Percentiles rank a stretch among this genome's conserved stretches.
Conservation (phyloP, 2,329 filamentous ascomycete species). For the Alternaria burnsii region DNA sequence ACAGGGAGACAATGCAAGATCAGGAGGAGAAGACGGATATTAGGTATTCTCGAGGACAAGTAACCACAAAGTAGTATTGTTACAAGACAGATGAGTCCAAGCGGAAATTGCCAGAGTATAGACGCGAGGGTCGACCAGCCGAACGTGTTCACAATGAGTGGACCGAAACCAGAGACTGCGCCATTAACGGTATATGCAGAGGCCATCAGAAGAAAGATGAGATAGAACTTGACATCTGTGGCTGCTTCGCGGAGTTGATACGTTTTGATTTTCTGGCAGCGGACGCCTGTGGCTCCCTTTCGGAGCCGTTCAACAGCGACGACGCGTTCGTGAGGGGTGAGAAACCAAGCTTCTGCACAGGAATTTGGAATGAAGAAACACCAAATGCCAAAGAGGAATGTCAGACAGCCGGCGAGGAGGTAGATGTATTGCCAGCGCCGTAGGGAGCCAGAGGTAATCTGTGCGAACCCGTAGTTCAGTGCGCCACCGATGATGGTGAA, state of each 20-base stretch:
- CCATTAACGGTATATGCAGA: constrained; percentile 67
- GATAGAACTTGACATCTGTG: constrained; percentile 55
- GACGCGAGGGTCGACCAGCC: constrained; percentile 53
- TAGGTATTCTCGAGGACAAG: constrained; percentile 66
- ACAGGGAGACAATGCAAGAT: constrained; percentile 74
- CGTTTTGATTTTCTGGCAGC: constrained; percentile 60
- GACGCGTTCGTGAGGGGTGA: constrained; percentile 68
- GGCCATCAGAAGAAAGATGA: constrained; percentile 52
- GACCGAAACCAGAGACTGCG: constrained; percentile 52
- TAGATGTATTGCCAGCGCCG: constrained; percentile 74
- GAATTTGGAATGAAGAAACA: constrained; percentile 74
- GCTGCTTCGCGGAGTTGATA: constrained; percentile 62
- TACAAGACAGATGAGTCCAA: constrained; percentile 73
- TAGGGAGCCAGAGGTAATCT: constrained; percentile 47
- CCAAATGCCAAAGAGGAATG: constrained; percentile 68
- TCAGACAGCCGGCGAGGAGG: constrained; percentile 66
- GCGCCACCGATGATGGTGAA: constrained; percentile 46
- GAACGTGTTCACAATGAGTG: constrained; percentile 51
- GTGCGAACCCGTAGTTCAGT: constrained; percentile 50
- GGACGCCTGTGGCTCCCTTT: constrained; percentile 60
- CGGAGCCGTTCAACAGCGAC: constrained; percentile 59
- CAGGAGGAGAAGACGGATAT: constrained; percentile 72
- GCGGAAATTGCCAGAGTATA: constrained; percentile 72
- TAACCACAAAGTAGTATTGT: constrained; percentile 73
- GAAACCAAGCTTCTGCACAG: constrained; percentile 73